Evolutionary conservation across 805 yeast species (phyloP), one percentile per base, ranked within the genome.

Genomic region (Starmerella bombicola): DNA sequence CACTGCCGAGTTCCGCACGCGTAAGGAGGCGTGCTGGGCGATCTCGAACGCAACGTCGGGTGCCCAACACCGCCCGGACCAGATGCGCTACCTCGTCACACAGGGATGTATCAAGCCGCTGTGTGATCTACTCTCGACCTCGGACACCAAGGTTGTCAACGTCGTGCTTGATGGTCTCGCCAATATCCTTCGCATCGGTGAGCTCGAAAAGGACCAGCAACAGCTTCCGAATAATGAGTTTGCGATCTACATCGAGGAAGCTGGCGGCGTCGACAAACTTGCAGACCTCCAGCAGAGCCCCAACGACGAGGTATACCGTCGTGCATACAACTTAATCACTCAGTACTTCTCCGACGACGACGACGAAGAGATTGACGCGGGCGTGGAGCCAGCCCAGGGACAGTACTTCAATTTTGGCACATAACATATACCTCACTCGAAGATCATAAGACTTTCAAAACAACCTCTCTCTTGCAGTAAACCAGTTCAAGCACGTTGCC

Each of bases 1-100:
- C 30, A 70, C 74, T 42, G 95, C 91, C 47, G 97, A 88, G 57
- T 86, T 85, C 69, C 86, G 85, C 69, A 88, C 97, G 26, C 82
- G 82, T 61, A 91, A 88, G 64, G 98, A 91, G 68, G 98, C 98
- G 3, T 88, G 97, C 70, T 91, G 98, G 98, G 97, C 97, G 26
- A 80, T 91, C 51, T 85, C 96, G 22, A 91, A 91, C 60, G 97
- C 98, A 29, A 82, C 95, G 15, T 81, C 95, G 8, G 97, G 97
- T 54, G 97, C 96, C 18, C 70, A 85, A 54, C 68, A 78, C 32
- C 80, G 76, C 61, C 97, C 97, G 6, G 95, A 84, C 46, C 95
- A 86, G 61, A 86, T 91, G 54, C 74, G 88, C 56, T 91, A 85
- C 64, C 72, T 91, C 51, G 98, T 91, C 26, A 68, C 70, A 50